Evolutionary conservation across 2,329 filamentous ascomycete species (phyloP), one percentile per base, ranked within the genome.

Genomic region (Colletotrichum lentis): DNA sequence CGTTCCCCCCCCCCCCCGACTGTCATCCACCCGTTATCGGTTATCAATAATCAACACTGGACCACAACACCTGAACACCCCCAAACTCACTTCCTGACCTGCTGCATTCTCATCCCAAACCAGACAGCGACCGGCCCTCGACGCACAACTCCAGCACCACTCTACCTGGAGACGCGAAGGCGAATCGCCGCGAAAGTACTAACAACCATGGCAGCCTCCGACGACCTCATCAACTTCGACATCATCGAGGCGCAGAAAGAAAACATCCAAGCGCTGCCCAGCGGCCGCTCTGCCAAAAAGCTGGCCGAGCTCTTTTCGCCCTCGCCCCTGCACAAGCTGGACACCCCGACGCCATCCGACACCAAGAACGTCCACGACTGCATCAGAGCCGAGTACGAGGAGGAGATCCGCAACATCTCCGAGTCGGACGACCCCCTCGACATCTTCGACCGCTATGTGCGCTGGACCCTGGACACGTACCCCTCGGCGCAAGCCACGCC

Each of bases 221-320:
- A 80, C 69, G 86, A 90, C 72, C 79, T 88, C 46, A 88, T 90
- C 76, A 82, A 89, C 81, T 98, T 99, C 82, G 92, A 97, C 74
- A 87, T 97, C 71, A 97, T 99, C 80, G 96, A 99, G 81, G 88
- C 88, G 54, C 94, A 97, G 74, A 99, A 99, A 81, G 96, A 99
- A 82, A 99, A 99, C 80, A 97, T 99, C 64, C 94, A 97, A 79
- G 90, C 94, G 24, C 86, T 99, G 14, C 94, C 95, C 18, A 91
- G 93, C 70, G 96, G 86, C 24, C 84, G 96, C 72, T 98, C 95
- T 47, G 96, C 95, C 53, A 92, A 90, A 81, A 94, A 96, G 62
- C 90, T 99, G 59, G 94, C 90, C 37, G 88, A 94, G 62, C 87
- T 93, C 39, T 94, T 93, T 85, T 90, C 94, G 70, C 84, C 92